A percentile compares a stretch with the other conserved stretches of the same genome.
Evolutionary conservation across 495 filamentous ascomycete genomes (phyloP).

Genomic region (Xylaria longipes): DNA sequence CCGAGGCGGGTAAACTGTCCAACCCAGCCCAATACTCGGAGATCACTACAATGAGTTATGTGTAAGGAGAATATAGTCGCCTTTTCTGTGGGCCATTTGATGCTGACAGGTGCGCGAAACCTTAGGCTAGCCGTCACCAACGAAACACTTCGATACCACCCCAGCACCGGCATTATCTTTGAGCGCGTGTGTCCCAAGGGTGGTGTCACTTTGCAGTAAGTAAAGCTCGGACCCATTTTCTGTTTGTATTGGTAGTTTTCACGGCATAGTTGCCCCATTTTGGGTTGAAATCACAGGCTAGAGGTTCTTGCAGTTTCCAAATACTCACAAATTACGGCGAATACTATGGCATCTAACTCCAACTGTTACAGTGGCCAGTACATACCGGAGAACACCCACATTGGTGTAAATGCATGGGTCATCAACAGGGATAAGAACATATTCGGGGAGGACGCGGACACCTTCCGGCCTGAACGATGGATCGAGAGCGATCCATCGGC

Average conservation of each 20-base stretch:
- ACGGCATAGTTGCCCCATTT: background rate
- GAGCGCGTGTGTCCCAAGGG: conserved; percentile 63
- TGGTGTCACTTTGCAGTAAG: conserved; percentile 56
- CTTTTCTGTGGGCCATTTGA: background rate
- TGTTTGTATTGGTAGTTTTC: background rate
- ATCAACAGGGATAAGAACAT: conserved; percentile 58
- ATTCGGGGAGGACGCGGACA: conserved; percentile 59
- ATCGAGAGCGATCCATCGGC: conserved; percentile 44
- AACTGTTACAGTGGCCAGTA: conserved; percentile 42
- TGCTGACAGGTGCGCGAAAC: conserved; percentile 57
- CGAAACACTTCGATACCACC: conserved; percentile 67
- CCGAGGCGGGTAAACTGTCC: background rate
- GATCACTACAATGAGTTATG: conserved; percentile 8
- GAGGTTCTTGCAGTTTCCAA: background rate
- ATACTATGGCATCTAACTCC: background rate
- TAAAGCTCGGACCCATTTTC: background rate
- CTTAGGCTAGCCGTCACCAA: conserved; percentile 66
- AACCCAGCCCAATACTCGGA: conserved; percentile 3
- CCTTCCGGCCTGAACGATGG: conserved; percentile 64
- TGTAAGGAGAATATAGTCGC: conserved; percentile 1
- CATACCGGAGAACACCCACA: conserved; percentile 60
- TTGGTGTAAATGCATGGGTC: conserved; percentile 66
- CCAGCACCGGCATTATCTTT: conserved; percentile 60
- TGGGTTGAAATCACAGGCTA: background rate
- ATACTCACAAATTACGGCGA: background rate